Evolutionary conservation across 2,329 filamentous ascomycete genomes (phyloP), one percentile per base, ranked within the genome.

Genomic region (Cladosporium sp.): DNA sequence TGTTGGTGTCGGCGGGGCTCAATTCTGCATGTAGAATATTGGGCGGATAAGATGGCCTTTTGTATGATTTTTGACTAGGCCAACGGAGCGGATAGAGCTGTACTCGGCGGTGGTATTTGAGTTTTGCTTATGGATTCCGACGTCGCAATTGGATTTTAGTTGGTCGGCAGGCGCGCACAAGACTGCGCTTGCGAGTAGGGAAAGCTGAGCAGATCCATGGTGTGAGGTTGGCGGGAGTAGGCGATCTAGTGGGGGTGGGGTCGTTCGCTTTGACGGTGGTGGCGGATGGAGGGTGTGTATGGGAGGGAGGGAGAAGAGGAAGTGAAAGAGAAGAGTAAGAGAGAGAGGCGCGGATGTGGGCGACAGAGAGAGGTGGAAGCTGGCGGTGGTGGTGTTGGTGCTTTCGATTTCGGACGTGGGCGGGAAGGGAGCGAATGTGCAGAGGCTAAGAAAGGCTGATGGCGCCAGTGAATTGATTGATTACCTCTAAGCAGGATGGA

Each of bases 111-210:
- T 35, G 32, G 30, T 48, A n/a, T 35, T 16, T 11, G 32, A 7
- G n/a, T 16, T 35, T 16, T n/a, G 6, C n/a, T n/a, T 35, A n/a
- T 35, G n/a, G n/a, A 6, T 33, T n/a, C n/a, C 32, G 32, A 7
- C n/a, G 32, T 15, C 13, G n/a, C 32, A 35, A 16, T n/a, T 35
- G 11, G 32, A 35, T n/a, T 40, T 48, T 36, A 48, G 33, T 32
- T 9, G 16, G 36, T 15, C 16, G 45, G 45, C 45, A 48, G 20
- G 18, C 45, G 45, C 36, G 45, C 45, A 48, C 45, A 48, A 48
- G 45, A 40, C 45, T 35, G 45, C 18, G 33, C 36, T 40, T 48
- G 45, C 43, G 43, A 25, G 25, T 40, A 20, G 36, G 25, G 35
- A 22, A 36, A 33, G 45, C 15, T 48, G 36, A 33, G 36, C 45